These are phyloP conservation scores for Coemansia sp. DNA, from an alignment of 192 early-diverging fungal genomes.

Conservation along the genomic window DNA sequence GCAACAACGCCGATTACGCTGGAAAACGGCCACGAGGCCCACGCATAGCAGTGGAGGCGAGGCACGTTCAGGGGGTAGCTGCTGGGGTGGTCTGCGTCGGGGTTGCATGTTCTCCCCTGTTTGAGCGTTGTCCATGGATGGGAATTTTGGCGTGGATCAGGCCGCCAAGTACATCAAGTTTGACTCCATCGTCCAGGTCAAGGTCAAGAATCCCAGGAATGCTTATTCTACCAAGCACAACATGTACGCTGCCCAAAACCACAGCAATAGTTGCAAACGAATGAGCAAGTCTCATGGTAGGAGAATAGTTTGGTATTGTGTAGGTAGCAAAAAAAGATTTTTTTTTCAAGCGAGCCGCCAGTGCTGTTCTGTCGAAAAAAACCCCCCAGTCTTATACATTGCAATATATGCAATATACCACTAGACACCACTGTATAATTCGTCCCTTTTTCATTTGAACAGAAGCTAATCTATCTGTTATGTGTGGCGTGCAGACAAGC, in stretches of 20 bases:
- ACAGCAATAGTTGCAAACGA: neutral
- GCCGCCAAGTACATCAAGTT: constrained; percentile 29
- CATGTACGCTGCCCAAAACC: constrained; percentile 2
- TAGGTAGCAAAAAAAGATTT: neutral
- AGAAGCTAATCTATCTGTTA: neutral
- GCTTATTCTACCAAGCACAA: constrained; percentile 6
- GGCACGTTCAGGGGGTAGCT: no score
- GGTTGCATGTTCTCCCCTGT: no score
- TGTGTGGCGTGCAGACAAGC: neutral
- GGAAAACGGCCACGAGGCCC: no score
- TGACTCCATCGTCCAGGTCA: constrained; percentile 16
- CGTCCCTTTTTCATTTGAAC: neutral
- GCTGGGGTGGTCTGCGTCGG: no score
- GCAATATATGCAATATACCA: neutral
- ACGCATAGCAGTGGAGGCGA: no score
- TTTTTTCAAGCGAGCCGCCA: neutral
- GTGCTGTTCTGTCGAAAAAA: neutral
- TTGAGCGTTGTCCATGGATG: neutral
- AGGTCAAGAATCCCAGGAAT: constrained; percentile 37
- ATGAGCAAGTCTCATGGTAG: no score
- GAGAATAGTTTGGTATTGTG: neutral
- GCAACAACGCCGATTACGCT: no score
- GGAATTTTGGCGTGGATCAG: constrained; percentile 31
- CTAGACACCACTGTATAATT: neutral
- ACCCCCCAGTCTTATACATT: neutral